These are phyloP conservation scores for Globisporangium emineosum DNA, from an alignment of 352 stramenopile species.

Conservation along the genomic window DNA sequence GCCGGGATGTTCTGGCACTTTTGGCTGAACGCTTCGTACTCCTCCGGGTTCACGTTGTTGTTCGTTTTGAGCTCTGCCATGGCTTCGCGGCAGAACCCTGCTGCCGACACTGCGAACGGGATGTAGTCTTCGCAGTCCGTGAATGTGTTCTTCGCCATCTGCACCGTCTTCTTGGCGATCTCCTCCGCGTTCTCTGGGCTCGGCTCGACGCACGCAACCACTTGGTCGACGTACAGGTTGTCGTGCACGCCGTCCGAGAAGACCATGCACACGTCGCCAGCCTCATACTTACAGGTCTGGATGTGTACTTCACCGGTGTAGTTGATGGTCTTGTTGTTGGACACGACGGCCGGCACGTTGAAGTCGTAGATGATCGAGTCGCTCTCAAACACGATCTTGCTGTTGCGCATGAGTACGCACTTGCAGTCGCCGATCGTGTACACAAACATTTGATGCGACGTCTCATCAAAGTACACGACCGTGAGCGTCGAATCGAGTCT, in stretches of 20 bases:
- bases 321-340: conserved; percentile 83
- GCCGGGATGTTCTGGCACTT: conserved; percentile 76
- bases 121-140: conserved; percentile 64
- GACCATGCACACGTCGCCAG: conserved; percentile 73
- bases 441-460: conserved; percentile 71
- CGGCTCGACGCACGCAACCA: conserved; percentile 56
- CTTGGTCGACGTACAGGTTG: conserved; percentile 85
- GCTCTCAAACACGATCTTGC: conserved; percentile 78
- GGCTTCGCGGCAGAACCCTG: conserved; percentile 75
- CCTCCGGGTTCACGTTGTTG: conserved; percentile 50
- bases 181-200: conserved; percentile 52
- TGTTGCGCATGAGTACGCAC: conserved; percentile 68
- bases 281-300: conserved; percentile 69
- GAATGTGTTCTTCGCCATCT: conserved; percentile 71
- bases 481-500: conserved; percentile 82
- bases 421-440: conserved; percentile 89
- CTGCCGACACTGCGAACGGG: conserved; percentile 81
- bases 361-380: conserved; percentile 91
- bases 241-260: conserved; percentile 89
- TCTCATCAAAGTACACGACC: conserved; percentile 77
- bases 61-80: conserved; percentile 75
- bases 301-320: conserved; percentile 70
- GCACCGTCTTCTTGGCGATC: conserved; percentile 72
- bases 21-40: conserved; percentile 65
- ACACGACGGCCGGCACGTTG: conserved; percentile 86